phyloP scores from a whole-genome alignment of 2,329 filamentous ascomycete genomes.

The Cryphonectria radicalis region DNA sequence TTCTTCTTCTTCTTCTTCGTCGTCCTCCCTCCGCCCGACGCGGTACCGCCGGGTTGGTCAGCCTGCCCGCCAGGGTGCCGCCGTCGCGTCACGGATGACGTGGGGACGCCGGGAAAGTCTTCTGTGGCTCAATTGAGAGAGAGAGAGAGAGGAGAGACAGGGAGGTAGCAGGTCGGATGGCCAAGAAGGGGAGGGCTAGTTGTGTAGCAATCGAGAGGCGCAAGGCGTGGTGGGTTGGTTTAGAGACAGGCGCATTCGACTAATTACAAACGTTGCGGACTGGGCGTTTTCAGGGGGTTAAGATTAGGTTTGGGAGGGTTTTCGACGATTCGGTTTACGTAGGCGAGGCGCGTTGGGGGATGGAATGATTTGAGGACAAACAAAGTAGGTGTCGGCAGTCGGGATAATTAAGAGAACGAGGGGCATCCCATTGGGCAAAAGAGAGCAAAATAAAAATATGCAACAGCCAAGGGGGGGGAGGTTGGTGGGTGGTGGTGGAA shows the following conservation, averaged over 20 bases:
- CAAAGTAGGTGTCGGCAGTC: not conserved
- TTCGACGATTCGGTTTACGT: not conserved
- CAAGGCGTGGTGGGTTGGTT: not conserved
- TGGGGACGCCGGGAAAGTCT: not conserved
- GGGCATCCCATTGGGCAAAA: not conserved
- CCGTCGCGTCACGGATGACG: slow-evolving; percentile 11
- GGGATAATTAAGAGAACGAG: not conserved
- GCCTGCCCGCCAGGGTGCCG: slow-evolving; percentile 9
- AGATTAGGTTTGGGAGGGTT: not conserved
- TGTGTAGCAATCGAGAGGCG: not conserved
- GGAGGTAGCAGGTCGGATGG: not conserved
- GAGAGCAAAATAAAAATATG: not conserved
- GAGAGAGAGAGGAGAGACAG: not conserved
- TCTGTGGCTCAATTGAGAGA: not conserved
- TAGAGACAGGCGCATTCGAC: not conserved
- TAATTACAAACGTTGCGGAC: not conserved
- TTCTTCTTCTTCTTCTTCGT: not conserved
- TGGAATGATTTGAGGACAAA: not conserved
- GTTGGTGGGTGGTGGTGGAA: not conserved
- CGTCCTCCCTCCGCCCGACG: slow-evolving; percentile 18
- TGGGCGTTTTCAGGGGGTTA: not conserved
- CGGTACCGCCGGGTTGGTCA: slow-evolving; percentile 20
- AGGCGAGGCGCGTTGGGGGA: not conserved
- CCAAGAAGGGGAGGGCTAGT: no score
- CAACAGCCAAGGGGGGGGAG: not conserved